These are phyloP conservation scores for Linum usitatissimum DNA, from an alignment of 345 rosid genomes.

Conservation along the genomic window DNA sequence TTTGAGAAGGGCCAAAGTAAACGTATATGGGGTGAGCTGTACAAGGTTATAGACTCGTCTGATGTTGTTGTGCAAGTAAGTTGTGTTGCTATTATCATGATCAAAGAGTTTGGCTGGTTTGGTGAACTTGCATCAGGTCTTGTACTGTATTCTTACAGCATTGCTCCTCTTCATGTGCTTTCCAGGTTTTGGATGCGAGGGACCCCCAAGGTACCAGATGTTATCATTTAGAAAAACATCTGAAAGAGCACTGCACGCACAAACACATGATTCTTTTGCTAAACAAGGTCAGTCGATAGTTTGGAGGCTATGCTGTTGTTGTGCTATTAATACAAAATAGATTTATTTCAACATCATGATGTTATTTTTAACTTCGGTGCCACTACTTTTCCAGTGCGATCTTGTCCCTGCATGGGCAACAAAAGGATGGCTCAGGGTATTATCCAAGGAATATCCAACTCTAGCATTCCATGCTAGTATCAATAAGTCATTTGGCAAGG, in stretches of 20 bases:
- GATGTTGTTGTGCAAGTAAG: conserved; percentile 90
- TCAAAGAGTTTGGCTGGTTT: not conserved
- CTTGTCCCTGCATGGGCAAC: conserved; percentile 97
- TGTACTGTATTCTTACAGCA: not conserved
- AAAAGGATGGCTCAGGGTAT: conserved; percentile 74
- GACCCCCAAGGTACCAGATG: conserved; percentile 95
- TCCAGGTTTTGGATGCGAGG: conserved; percentile 95
- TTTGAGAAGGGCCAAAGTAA: conserved; percentile 99
- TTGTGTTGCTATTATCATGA: not conserved
- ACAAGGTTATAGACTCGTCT: conserved; percentile 93
- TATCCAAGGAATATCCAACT: conserved; percentile 90
- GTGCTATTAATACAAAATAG: not conserved
- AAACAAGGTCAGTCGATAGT: conserved; percentile 54
- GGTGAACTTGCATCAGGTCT: too few relatives aligned
- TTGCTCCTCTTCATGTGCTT: conserved; percentile 5
- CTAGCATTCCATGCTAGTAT: conserved; percentile 95
- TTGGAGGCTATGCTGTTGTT: not conserved
- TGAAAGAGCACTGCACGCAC: conserved; percentile 88
- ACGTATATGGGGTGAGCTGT: conserved; percentile 98
- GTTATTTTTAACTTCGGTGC: conserved; percentile 3
- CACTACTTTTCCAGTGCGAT: conserved; percentile 51
- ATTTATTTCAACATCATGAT: not conserved
- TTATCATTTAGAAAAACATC: conserved; percentile 67
- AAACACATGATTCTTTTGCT: conserved; percentile 82
- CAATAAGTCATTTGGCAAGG: conserved; percentile 92